Conservation (phyloP, 345 rosid genomes). For the Aquilaria sinensis region DNA sequence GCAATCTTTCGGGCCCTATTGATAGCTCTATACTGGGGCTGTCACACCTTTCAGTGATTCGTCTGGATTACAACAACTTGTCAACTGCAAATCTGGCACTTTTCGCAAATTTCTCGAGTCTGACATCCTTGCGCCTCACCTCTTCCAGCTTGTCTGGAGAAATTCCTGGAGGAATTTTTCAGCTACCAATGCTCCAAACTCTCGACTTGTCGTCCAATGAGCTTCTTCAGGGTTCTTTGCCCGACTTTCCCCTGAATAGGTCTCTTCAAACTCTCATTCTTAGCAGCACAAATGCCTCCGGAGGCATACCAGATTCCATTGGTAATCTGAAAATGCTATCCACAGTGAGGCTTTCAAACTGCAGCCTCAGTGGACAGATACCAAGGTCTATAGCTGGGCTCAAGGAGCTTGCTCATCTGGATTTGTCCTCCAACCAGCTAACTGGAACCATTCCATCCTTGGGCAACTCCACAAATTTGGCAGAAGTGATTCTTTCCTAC, state of each 20-base stretch:
- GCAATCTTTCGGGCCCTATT: constrained; percentile 27
- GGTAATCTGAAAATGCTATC: constrained; percentile 21
- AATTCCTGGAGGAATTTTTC: constrained; percentile 22
- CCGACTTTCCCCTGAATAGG: background rate
- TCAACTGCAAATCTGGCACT: constrained; percentile 22
- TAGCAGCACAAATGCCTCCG: constrained; percentile 19
- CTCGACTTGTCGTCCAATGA: constrained; percentile 19
- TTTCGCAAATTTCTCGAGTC: constrained; percentile 15
- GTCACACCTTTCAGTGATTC: constrained; percentile 22
- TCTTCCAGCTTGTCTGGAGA: constrained; percentile 4
- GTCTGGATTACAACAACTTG: constrained; percentile 11
- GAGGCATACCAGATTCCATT: constrained; percentile 17
- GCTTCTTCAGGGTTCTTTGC: constrained; percentile 19
- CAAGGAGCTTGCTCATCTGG: constrained; percentile 15
- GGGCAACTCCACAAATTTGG: constrained; percentile 14
- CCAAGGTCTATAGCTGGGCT: constrained; percentile 20
- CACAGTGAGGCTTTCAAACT: background rate
- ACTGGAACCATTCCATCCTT: constrained; percentile 30
- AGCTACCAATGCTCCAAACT: constrained; percentile 13
- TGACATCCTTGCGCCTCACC: constrained; percentile 15
- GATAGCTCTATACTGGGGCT: constrained; percentile 17
- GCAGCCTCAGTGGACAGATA: constrained; percentile 19
- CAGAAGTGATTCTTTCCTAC: constrained; percentile 14
- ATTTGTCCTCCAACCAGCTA: constrained; percentile 15
- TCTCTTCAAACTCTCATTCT: constrained; percentile 27